Percentiles rank a stretch among this genome's conserved stretches.
These are phyloP conservation scores for Juglanconis sp. DNA, from an alignment of 2,329 filamentous ascomycete genomes.

Conservation along the genomic window DNA sequence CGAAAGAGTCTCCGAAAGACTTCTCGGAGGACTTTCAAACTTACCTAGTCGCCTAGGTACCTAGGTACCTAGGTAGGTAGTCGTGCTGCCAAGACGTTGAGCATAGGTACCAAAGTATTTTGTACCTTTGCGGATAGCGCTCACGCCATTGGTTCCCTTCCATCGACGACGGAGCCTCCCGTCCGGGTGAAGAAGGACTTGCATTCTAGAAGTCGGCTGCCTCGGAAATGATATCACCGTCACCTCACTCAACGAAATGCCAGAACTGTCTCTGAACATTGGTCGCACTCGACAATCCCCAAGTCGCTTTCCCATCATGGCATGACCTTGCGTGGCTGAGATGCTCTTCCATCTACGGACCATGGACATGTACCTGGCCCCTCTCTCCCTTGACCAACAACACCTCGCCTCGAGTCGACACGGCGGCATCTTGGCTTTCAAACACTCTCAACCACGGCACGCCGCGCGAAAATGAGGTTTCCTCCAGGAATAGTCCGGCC, in stretches of 20 bases:
- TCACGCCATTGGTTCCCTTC: too few relatives aligned
- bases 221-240: too few relatives aligned
- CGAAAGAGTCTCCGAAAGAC: background rate
- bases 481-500: background rate
- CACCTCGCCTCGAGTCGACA: background rate
- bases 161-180: too few relatives aligned
- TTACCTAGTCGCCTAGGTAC: too few relatives aligned
- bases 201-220: too few relatives aligned
- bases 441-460: background rate
- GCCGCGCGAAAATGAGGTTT: slow-evolving; percentile 5
- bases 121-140: too few relatives aligned
- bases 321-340: background rate
- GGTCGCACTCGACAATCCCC: background rate
- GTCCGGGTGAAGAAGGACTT: too few relatives aligned
- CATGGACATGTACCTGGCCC: background rate
- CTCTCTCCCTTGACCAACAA: background rate
- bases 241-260: background rate
- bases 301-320: background rate
- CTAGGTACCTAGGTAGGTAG: too few relatives aligned
- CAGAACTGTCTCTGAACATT: background rate
- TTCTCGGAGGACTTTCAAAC: too few relatives aligned
- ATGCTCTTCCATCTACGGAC: background rate
- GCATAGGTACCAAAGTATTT: too few relatives aligned
- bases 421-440: background rate
- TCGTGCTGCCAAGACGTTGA: too few relatives aligned